Evolutionary conservation across 2,329 filamentous ascomycete species (phyloP).

Genomic region (Phialemoniopsis sp.): DNA sequence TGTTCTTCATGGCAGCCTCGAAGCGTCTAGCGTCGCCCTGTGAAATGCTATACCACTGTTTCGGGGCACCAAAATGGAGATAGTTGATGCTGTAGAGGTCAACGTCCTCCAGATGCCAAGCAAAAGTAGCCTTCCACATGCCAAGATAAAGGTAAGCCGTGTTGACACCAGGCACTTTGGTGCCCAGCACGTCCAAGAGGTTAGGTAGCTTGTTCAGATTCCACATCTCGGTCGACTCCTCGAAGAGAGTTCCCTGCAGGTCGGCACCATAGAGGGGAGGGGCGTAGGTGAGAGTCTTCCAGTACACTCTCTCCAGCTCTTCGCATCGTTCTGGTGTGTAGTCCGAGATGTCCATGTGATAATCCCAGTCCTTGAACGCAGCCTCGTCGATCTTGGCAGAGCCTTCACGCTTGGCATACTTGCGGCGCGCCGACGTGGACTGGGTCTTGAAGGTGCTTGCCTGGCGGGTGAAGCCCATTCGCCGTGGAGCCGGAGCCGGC

Average conservation of each 20-base stretch:
- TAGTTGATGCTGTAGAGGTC: conserved; percentile 99
- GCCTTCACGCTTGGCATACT: conserved; percentile 77
- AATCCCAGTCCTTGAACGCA: conserved; percentile 87
- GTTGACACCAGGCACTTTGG: conserved; percentile 95
- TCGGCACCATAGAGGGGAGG: conserved; percentile 94
- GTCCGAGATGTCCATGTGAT: conserved; percentile 81
- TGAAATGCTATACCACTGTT: conserved; percentile 99
- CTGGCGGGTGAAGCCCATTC: conserved; percentile 45
- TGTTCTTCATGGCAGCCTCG: conserved; percentile 89
- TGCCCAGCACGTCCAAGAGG: conserved; percentile 86
- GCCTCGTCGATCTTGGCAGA: conserved; percentile 82
- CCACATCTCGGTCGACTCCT: conserved; percentile 80
- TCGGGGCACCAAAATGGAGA: conserved; percentile 95
- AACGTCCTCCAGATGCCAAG: conserved; percentile 97
- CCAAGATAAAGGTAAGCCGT: conserved; percentile 96
- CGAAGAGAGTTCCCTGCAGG: conserved; percentile 91
- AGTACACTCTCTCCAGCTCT: conserved; percentile 91
- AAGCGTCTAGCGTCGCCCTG: conserved; percentile 91
- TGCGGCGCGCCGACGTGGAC: conserved; percentile 81
- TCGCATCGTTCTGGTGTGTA: conserved; percentile 90
- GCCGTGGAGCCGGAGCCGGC: conserved; percentile 21
- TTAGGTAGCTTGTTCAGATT: conserved; percentile 95
- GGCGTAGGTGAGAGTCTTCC: conserved; percentile 95
- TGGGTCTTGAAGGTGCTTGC: conserved; percentile 55
- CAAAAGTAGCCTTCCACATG: conserved; percentile 99